Evolutionary conservation across 371 early-diverging fungal species (phyloP).

Genomic region (Dinochytrium kinnereticum): DNA sequence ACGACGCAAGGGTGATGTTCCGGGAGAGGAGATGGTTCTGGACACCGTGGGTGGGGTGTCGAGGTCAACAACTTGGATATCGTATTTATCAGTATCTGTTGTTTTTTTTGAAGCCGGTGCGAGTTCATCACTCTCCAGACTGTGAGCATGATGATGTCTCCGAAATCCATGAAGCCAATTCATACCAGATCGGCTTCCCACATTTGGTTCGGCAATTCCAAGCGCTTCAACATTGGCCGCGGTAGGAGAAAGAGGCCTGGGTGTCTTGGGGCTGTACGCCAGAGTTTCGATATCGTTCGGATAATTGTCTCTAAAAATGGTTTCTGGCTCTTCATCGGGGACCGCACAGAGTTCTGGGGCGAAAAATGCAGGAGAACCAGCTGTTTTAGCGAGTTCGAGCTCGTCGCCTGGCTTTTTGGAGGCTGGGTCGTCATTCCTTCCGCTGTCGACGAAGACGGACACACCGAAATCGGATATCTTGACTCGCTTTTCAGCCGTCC

Average conservation of each 20-base stretch:
- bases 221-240: too few relatives aligned
- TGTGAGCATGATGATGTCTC: too few relatives aligned
- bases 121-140: too few relatives aligned
- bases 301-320: background rate
- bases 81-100: too few relatives aligned
- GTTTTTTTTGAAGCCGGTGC: too few relatives aligned
- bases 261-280: too few relatives aligned
- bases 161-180: background rate
- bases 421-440: constrained; percentile 40
- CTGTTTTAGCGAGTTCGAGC: constrained; percentile 87
- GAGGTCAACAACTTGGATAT: too few relatives aligned
- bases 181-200: background rate
- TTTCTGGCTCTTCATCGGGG: constrained; percentile 49
- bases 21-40: background rate
- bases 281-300: background rate
- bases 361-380: constrained; percentile 97
- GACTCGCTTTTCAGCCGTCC: constrained; percentile 71
- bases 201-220: too few relatives aligned
- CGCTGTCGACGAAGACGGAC: constrained; percentile 59
- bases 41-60: background rate
- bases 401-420: constrained; percentile 35
- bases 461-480: constrained; percentile 98
- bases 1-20: background rate
- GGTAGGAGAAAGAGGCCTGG: too few relatives aligned
- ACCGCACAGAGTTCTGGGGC: constrained; percentile 95